phyloP scores from a whole-genome alignment of 116 monocot genomes.

The Trichopus zeylanicus region DNA sequence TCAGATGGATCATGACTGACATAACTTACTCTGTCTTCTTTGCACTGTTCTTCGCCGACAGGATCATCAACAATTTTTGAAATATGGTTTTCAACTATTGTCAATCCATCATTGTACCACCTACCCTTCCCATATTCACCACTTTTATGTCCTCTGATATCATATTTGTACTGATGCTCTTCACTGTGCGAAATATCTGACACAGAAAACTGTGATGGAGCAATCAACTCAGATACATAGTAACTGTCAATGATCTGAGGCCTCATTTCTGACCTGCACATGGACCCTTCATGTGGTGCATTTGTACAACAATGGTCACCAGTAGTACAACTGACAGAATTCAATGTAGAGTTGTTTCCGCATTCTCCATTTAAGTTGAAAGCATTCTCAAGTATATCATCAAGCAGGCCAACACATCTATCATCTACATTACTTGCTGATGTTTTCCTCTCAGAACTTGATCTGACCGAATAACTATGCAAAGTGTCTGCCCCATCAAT shows the following conservation, averaged over 20 bases:
- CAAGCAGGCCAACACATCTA: slow-evolving; percentile 51
- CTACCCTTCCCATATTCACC: slow-evolving; percentile 39
- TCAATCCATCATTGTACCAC: slow-evolving; percentile 59
- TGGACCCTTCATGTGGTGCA: slow-evolving; percentile 9
- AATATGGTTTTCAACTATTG: slow-evolving; percentile 75
- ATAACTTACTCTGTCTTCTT: slow-evolving; percentile 12
- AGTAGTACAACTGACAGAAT: slow-evolving; percentile 2
- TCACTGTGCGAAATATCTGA: slow-evolving; percentile 12
- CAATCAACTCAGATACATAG: slow-evolving; percentile 33
- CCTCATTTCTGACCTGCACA: slow-evolving; percentile 13
- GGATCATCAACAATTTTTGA: slow-evolving; percentile 16
- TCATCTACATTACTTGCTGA: slow-evolving; percentile 12
- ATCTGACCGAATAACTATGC: slow-evolving; percentile 9
- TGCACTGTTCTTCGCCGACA: slow-evolving; percentile 12
- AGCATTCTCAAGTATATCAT: slow-evolving; percentile 87
- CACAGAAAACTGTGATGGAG: slow-evolving; percentile 17
- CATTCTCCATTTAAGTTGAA: slow-evolving; percentile 34
- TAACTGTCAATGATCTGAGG: slow-evolving; percentile 73
- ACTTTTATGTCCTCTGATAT: slow-evolving; percentile 11
- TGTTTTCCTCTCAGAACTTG: slow-evolving; percentile 16
- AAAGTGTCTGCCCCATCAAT: slow-evolving; percentile 19
- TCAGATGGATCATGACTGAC: slow-evolving; percentile 22
- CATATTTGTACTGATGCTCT: slow-evolving; percentile 8
- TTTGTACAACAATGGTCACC: slow-evolving; percentile 15
- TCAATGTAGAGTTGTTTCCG: slow-evolving; percentile 2